phyloP scores from a whole-genome alignment of 2,329 filamentous ascomycete genomes.

The Davidsoniella virescens region DNA sequence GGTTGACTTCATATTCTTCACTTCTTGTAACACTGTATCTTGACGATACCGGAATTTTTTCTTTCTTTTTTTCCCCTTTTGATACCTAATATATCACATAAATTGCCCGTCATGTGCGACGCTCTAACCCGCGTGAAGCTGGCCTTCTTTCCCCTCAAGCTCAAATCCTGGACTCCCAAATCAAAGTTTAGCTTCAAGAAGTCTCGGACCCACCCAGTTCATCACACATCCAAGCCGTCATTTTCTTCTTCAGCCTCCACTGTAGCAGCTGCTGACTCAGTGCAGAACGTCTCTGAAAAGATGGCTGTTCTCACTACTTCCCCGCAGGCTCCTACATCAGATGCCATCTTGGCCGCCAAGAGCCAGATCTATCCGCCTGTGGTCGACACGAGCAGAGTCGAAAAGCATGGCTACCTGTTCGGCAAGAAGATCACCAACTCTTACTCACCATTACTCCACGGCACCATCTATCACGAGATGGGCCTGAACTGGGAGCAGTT shows the following conservation, averaged over 20 bases:
- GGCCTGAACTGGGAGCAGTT: slow-evolving; percentile 34
- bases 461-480: slow-evolving; percentile 34
- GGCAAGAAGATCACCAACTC: slow-evolving; percentile 39
- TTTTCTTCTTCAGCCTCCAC: background rate
- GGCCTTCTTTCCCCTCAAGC: too few species aligned
- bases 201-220: background rate
- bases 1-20: too few species aligned
- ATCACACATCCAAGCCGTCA: background rate
- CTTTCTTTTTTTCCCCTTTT: background rate
- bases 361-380: slow-evolving; percentile 2
- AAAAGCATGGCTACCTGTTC: slow-evolving; percentile 36
- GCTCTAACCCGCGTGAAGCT: too few species aligned
- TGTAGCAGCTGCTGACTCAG: background rate
- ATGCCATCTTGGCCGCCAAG: background rate
- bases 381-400: slow-evolving; percentile 2
- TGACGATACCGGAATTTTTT: background rate
- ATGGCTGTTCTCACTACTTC: slow-evolving; percentile 2
- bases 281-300: background rate
- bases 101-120: background rate
- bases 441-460: slow-evolving; percentile 38
- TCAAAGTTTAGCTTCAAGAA: too few species aligned
- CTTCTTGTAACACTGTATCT: too few species aligned
- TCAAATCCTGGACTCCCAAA: too few species aligned
- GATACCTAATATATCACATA: background rate
- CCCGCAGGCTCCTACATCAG: background rate